Percentiles rank a stretch among this genome's conserved stretches.
Evolutionary conservation across 768 basidiomycete genomes (phyloP).

Genomic region (Gymnopilus junonius): DNA sequence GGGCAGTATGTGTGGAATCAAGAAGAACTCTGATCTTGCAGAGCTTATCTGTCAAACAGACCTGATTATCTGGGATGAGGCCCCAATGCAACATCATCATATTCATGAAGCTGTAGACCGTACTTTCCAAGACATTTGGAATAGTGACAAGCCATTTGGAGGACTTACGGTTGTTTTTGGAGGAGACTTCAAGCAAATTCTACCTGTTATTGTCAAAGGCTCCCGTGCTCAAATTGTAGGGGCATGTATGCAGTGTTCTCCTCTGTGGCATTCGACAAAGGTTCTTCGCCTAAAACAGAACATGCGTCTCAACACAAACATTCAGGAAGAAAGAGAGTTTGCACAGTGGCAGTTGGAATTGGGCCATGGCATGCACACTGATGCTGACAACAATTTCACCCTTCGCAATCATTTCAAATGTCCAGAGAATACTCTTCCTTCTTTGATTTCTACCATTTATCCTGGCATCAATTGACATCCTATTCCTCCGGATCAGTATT

Average conservation of each 20-base stretch:
- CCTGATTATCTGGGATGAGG: constrained; percentile 53
- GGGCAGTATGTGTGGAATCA: constrained; percentile 33
- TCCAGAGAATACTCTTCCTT: not conserved
- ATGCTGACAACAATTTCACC: too few relatives aligned
- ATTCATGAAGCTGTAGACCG: constrained; percentile 42
- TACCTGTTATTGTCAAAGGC: too few relatives aligned
- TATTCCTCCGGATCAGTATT: constrained; percentile 19
- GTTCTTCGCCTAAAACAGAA: too few relatives aligned
- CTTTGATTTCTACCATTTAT: not conserved
- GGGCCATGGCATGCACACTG: too few relatives aligned
- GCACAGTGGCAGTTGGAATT: too few relatives aligned
- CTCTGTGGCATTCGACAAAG: too few relatives aligned
- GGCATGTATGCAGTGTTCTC: too few relatives aligned
- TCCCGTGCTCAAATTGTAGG: too few relatives aligned
- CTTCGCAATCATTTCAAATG: constrained; percentile 22
- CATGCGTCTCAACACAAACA: too few relatives aligned
- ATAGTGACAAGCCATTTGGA: constrained; percentile 38
- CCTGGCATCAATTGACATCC: not conserved
- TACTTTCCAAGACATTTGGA: constrained; percentile 36
- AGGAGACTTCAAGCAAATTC: constrained; percentile 53
- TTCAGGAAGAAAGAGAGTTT: too few relatives aligned
- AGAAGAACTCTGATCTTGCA: constrained; percentile 29
- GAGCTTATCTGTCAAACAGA: constrained; percentile 34
- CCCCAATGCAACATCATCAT: constrained; percentile 37
- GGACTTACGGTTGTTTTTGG: constrained; percentile 50